Evolutionary conservation across 257 asterid genomes (phyloP).

Genomic region (Plectranthus barbatus): DNA sequence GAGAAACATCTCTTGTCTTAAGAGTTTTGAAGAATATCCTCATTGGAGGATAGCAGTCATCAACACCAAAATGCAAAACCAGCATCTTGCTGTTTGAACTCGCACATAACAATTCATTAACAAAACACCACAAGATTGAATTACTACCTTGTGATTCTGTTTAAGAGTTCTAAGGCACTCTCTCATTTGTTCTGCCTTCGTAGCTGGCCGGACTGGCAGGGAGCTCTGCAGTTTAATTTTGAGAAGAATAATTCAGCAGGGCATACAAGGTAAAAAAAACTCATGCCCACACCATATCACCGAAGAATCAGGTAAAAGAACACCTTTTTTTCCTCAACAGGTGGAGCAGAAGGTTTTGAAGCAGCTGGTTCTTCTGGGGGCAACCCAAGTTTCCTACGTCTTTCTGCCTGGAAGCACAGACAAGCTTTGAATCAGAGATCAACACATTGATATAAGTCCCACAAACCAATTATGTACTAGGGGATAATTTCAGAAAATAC

Average conservation of each 20-base stretch:
- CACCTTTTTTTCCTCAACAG: conserved; percentile 88
- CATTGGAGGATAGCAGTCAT: background rate
- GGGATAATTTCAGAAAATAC: background rate
- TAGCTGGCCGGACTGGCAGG: conserved; percentile 82
- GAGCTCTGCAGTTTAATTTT: conserved; percentile 52
- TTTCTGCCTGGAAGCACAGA: conserved; percentile 69
- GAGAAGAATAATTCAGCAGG: conserved; percentile 9
- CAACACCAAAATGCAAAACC: background rate
- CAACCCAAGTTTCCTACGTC: conserved; percentile 92
- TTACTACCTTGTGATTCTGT: conserved; percentile 73
- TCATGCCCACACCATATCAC: background rate
- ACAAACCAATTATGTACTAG: background rate
- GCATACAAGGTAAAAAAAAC: conserved; percentile 7
- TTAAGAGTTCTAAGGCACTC: conserved; percentile 85
- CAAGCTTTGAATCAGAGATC: conserved; percentile 14
- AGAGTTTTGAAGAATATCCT: background rate
- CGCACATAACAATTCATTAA: background rate
- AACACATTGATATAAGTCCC: background rate
- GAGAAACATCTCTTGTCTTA: background rate
- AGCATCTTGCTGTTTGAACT: background rate
- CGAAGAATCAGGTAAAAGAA: background rate
- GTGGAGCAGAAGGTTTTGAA: conserved; percentile 63
- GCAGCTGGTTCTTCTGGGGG: conserved; percentile 69
- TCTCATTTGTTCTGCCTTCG: conserved; percentile 90
- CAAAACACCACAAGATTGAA: conserved; percentile 9